These are phyloP conservation scores for Meira miltonrushii DNA, from an alignment of 1,284 basidiomycete species.

Conservation along the genomic window DNA sequence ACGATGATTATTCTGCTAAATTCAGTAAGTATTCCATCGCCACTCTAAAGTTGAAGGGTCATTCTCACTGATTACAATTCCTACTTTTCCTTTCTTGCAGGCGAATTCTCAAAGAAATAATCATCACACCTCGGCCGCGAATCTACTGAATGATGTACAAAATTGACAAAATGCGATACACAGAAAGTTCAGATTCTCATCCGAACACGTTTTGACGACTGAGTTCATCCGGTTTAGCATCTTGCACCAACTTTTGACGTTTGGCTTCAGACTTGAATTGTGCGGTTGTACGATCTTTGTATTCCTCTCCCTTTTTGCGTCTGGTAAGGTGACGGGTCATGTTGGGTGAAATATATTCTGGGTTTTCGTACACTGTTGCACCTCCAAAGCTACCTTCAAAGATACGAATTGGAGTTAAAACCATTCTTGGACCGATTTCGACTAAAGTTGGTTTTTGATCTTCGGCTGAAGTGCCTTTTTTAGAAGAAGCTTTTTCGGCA, in stretches of 20 bases:
- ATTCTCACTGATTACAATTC: background rate
- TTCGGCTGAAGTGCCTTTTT: conserved; percentile 11
- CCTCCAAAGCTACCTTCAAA: conserved; percentile 96
- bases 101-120: conserved; percentile 8
- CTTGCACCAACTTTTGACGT: conserved; percentile 62
- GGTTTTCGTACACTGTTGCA: conserved; percentile 91
- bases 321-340: conserved; percentile 70
- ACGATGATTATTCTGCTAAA: conserved; percentile 21
- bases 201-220: conserved; percentile 83
- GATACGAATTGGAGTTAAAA: conserved; percentile 92
- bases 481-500: conserved; percentile 53
- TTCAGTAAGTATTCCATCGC: conserved; percentile 26
- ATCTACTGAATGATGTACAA: background rate
- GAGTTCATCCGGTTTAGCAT: conserved; percentile 70
- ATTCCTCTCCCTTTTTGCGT: conserved; percentile 71
- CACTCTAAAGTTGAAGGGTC: background rate
- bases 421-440: conserved; percentile 87
- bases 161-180: background rate
- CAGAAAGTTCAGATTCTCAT: conserved; percentile 53
- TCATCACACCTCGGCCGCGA: background rate
- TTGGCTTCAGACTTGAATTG: conserved; percentile 65
- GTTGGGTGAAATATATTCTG: conserved; percentile 86
- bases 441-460: conserved; percentile 42
- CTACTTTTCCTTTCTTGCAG: background rate
- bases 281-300: conserved; percentile 73